phyloP scores from a whole-genome alignment of 108 stramenopile species.

The Epithemia pelagica region DNA sequence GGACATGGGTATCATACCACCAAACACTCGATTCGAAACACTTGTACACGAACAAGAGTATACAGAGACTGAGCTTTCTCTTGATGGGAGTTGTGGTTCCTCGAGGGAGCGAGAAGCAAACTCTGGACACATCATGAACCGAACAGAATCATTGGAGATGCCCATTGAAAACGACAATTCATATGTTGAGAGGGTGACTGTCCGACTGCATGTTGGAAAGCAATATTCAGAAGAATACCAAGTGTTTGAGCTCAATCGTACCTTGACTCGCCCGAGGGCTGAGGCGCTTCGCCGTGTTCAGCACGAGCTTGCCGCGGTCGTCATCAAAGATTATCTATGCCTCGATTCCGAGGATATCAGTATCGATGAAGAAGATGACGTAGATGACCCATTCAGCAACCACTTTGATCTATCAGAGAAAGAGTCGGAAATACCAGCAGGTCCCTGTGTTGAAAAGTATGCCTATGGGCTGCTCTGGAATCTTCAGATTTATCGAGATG shows the following conservation, averaged over 20 bases:
- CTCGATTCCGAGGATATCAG: conserved; percentile 13
- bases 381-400: background rate
- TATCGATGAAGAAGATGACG: background rate
- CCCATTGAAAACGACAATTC: background rate
- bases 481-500: conserved; percentile 75
- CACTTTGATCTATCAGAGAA: background rate
- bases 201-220: background rate
- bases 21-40: conserved; percentile 33
- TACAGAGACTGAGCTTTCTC: background rate
- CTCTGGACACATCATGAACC: background rate
- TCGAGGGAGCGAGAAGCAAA: no score
- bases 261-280: background rate
- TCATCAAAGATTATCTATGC: conserved; percentile 41
- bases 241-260: background rate
- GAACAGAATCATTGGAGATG: background rate
- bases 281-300: conserved; percentile 12
- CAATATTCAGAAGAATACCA: background rate
- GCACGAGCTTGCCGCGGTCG: conserved; percentile 49
- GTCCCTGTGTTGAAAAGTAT: conserved; percentile 58
- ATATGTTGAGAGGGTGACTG: background rate
- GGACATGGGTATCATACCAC: conserved; percentile 44
- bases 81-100: background rate
- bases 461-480: conserved; percentile 81
- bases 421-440: conserved; percentile 21
- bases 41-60: conserved; percentile 19